Evolutionary conservation across 2,329 filamentous ascomycete species (phyloP), one percentile per base, ranked within the genome.

Genomic region (Xylariaceae sp.): DNA sequence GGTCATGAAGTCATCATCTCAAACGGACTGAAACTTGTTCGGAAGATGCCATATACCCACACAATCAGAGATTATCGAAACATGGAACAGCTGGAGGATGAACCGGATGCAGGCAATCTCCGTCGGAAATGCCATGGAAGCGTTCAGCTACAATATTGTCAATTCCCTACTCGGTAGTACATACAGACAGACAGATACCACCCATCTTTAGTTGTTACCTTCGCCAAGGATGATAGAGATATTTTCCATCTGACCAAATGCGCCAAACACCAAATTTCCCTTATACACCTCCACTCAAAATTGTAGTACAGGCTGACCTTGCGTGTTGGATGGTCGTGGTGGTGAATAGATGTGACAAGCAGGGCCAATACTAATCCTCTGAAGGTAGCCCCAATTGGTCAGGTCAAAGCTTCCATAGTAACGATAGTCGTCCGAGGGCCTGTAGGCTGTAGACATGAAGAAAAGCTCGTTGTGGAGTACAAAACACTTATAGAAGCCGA

Each of bases 161-260:
- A 43, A 57, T 57, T 53, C 36, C 29, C 12, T 36, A 24, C 24
- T 40, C 17, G 19, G 37, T 49, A 52, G 36, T 41, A 45, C 46
- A 33, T 41, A 36, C 34, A 24, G 50, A 47, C 16, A 52, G 46
- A 36, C n/a, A 47, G 26, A 46, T 51, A 24, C 29, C 43, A 45
- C 16, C 47, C 48, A 52, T 26, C 24, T 39, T 44, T 16, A 34
- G 1, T 37, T 26, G 34, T 14, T 12, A 36, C 21, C 11, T 23
- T 17, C n/a, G 6, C 26, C 47, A 47, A 52, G 14, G 41, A 40
- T 29, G 16, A 14, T 44, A 49, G 19, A 26, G 11, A 45, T 52
- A 12, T 39, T 51, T 40, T 47, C 11, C 33, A 39, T 51, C n/a
- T 44, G 17, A 33, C 26, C 14, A 53, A 48, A 40, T 23, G 23